phyloP scores from a whole-genome alignment of 2,329 filamentous ascomycete species.

The Epichloe aotearoae region DNA sequence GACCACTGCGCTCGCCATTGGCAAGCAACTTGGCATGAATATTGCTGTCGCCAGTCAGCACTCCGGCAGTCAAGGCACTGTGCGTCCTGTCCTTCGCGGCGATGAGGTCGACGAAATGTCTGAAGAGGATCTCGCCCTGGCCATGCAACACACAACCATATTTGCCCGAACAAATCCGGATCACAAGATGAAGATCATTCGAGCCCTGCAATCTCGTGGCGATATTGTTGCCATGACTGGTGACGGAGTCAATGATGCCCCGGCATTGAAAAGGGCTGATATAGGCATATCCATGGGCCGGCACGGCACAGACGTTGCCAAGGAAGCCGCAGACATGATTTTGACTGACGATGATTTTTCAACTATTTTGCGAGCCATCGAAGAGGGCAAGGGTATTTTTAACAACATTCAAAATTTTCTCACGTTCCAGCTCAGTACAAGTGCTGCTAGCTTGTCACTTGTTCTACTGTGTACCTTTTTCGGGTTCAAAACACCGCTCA shows the following conservation, averaged over 20 bases:
- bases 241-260: constrained; percentile 95
- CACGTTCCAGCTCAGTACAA: constrained; percentile 95
- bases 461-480: constrained; percentile 87
- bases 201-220: constrained; percentile 77
- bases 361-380: constrained; percentile 86
- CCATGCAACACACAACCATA: constrained; percentile 80
- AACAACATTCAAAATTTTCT: constrained; percentile 99
- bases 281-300: constrained; percentile 97
- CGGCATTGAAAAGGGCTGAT: constrained; percentile 90
- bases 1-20: constrained; percentile 87
- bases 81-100: constrained; percentile 66
- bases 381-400: constrained; percentile 98
- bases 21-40: constrained; percentile 87
- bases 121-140: constrained; percentile 68
- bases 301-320: constrained; percentile 91
- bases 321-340: constrained; percentile 92
- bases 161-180: constrained; percentile 95
- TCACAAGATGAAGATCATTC: constrained; percentile 95
- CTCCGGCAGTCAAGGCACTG: constrained; percentile 40
- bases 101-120: constrained; percentile 92
- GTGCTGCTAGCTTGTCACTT: constrained; percentile 79
- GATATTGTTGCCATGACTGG: constrained; percentile 99
- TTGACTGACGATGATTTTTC: constrained; percentile 81
- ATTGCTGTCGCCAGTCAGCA: constrained; percentile 45
- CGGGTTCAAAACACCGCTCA: constrained; percentile 88